Conservation (phyloP, 306 rosid genomes). For the Inga leiocalycina region DNA sequence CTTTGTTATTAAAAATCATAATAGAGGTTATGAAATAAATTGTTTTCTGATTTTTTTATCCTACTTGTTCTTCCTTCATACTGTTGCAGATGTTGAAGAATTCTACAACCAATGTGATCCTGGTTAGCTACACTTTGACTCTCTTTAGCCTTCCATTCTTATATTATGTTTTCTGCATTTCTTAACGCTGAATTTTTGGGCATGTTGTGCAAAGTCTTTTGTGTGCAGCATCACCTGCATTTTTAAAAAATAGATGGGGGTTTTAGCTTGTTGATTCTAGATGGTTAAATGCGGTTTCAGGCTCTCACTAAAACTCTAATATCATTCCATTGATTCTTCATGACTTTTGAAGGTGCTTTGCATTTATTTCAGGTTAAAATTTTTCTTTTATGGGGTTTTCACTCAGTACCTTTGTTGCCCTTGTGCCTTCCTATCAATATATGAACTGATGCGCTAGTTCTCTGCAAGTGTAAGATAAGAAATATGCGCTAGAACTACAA, state of each 20-base stretch:
- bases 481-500: neutral
- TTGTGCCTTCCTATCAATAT: neutral
- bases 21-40: neutral
- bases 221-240: conserved; percentile 7
- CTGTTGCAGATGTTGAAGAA: conserved; percentile 81
- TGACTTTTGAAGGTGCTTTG: neutral
- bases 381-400: neutral
- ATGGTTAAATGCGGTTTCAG: neutral
- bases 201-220: neutral
- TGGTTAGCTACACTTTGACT: conserved; percentile 48
- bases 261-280: conserved; percentile 24
- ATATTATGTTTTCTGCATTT: neutral
- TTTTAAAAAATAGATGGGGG: conserved; percentile 6
- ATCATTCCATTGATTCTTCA: neutral
- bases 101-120: conserved; percentile 90
- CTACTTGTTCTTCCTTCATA: conserved; percentile 31
- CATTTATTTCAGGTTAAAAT: neutral
- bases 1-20: neutral
- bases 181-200: neutral
- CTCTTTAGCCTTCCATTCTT: neutral
- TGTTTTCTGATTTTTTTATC: conserved; percentile 34
- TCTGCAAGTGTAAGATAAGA: neutral
- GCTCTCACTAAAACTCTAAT: conserved; percentile 15
- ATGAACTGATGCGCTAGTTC: neutral
- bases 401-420: neutral